Evolutionary conservation across 1,284 basidiomycete species (phyloP).

Genomic region (Puccinia coronata): DNA sequence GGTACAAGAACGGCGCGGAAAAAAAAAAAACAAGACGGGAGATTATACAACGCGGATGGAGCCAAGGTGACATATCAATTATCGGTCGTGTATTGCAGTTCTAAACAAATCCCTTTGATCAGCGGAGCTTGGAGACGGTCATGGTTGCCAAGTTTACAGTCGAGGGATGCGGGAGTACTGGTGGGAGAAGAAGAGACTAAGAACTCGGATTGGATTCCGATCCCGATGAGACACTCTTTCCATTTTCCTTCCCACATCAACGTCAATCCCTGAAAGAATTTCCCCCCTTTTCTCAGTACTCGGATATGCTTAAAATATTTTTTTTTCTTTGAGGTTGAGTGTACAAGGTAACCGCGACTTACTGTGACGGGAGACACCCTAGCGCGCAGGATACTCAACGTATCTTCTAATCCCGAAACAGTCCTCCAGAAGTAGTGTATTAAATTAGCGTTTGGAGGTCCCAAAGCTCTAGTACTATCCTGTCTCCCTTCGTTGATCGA

Average conservation of each 20-base stretch:
- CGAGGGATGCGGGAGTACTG: neutral
- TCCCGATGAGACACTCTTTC: conserved; percentile 38
- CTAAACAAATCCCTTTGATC: conserved; percentile 34
- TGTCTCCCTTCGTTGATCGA: neutral
- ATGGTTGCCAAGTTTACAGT: neutral
- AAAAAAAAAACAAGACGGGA: too few relatives aligned
- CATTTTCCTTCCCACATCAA: conserved; percentile 49
- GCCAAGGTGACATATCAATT: too few relatives aligned
- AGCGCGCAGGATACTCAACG: conserved; percentile 29
- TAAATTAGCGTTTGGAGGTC: neutral
- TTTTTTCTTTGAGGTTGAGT: too few relatives aligned
- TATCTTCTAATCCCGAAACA: conserved; percentile 16
- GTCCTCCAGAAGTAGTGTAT: conserved; percentile 38
- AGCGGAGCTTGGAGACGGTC: neutral
- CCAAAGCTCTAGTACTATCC: neutral
- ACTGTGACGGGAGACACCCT: conserved; percentile 36
- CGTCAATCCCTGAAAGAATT: conserved; percentile 37
- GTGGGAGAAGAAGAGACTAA: conserved; percentile 15
- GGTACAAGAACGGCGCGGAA: too few relatives aligned
- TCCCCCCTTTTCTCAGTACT: too few relatives aligned
- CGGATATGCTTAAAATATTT: too few relatives aligned
- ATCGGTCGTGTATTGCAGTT: conserved; percentile 30
- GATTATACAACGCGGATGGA: too few relatives aligned
- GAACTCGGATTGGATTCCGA: conserved; percentile 45
- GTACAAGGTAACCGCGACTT: too few relatives aligned